Evolutionary conservation across 148 eudicot genomes (phyloP).

Genomic region (Nyssa sinensis): DNA sequence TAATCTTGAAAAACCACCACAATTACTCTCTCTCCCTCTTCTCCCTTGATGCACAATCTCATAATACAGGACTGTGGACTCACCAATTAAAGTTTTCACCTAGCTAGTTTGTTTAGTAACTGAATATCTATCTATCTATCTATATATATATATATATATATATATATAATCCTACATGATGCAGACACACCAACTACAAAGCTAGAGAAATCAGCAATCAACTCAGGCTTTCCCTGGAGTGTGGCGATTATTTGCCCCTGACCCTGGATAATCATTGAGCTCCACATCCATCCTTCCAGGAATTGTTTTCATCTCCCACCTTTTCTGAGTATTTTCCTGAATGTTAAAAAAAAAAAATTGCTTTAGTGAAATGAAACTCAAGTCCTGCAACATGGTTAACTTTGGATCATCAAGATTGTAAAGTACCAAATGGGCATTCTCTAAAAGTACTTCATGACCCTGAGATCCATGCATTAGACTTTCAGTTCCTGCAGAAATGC

Average conservation of each 20-base stretch:
- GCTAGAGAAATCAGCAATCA: constrained; percentile 4
- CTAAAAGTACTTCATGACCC: constrained; percentile 19
- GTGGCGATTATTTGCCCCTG: constrained; percentile 76
- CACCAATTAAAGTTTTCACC: no score
- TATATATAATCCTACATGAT: no score
- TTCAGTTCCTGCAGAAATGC: constrained; percentile 40
- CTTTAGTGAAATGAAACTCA: neutral
- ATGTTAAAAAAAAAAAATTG: neutral
- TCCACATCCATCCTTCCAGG: constrained; percentile 32
- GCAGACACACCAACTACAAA: neutral
- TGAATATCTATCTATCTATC: no score
- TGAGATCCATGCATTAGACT: constrained; percentile 30
- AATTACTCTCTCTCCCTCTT: no score
- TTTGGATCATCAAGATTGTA: neutral
- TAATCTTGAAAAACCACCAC: no score
- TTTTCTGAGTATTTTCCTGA: constrained; percentile 18
- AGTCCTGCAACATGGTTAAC: no score
- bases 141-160: no score
- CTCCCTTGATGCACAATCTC: no score
- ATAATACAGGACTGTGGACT: no score
- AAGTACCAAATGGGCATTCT: constrained; percentile 22
- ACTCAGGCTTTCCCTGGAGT: constrained; percentile 34
- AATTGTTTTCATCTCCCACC: constrained; percentile 8
- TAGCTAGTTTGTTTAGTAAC: no score
- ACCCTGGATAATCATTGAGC: constrained; percentile 67